These are phyloP conservation scores for Aspergillus sclerotioniger DNA, from an alignment of 495 filamentous ascomycete genomes.

Conservation along the genomic window DNA sequence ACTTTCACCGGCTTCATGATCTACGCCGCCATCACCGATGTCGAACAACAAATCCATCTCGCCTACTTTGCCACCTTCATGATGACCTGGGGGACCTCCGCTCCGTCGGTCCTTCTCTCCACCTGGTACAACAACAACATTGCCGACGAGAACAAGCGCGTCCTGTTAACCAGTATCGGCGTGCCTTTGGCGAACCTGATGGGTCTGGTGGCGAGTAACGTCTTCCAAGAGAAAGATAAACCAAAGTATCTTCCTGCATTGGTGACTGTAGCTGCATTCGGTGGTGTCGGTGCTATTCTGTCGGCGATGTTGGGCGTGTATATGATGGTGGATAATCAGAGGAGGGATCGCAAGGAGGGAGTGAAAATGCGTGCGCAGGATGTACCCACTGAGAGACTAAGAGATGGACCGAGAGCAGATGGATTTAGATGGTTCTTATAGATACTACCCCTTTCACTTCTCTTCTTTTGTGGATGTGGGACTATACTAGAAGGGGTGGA, in stretches of 20 bases:
- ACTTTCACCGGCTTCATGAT: conserved; percentile 76
- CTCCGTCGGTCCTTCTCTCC: conserved; percentile 52
- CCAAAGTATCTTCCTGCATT: conserved; percentile 75
- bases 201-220: conserved; percentile 71
- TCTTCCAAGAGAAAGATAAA: conserved; percentile 67
- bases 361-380: conserved; percentile 59
- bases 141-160: conserved; percentile 68
- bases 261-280: conserved; percentile 71
- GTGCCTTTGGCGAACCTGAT: conserved; percentile 80
- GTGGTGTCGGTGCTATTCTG: conserved; percentile 59
- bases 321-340: conserved; percentile 70
- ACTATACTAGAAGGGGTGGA: too few relatives aligned
- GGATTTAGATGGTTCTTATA: conserved; percentile 73
- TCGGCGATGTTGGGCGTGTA: conserved; percentile 58
- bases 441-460: neutral
- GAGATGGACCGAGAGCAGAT: conserved; percentile 61
- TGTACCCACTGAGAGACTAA: conserved; percentile 64
- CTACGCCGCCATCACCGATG: conserved; percentile 63
- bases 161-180: conserved; percentile 68
- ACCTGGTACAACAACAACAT: conserved; percentile 80
- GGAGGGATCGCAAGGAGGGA: conserved; percentile 60
- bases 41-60: conserved; percentile 54
- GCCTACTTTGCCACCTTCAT: conserved; percentile 80
- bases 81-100: conserved; percentile 71
- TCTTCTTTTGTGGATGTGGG: neutral